Conservation (phyloP, 2,329 filamentous ascomycete species). For the Cylindrodendrum hubeiense region DNA sequence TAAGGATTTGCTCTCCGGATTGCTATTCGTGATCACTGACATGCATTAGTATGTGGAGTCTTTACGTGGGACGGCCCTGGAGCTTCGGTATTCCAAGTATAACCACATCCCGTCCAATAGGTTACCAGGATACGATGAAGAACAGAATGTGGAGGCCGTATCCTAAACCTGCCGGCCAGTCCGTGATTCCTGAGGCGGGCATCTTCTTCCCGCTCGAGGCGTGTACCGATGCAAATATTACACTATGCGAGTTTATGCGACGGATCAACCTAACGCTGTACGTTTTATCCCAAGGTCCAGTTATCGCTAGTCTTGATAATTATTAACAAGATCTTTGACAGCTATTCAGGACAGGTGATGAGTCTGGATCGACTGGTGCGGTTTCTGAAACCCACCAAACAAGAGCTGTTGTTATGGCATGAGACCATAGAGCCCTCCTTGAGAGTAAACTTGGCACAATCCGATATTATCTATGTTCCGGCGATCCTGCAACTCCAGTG, state of each 20-base stretch:
- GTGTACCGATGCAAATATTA: slow-evolving; percentile 19
- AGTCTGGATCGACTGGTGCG: not conserved
- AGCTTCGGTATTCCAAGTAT: slow-evolving; percentile 33
- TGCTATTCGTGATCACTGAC: not conserved
- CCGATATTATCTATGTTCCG: slow-evolving; percentile 11
- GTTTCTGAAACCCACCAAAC: slow-evolving; percentile 10
- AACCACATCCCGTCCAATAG: slow-evolving; percentile 25
- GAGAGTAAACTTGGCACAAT: not conserved
- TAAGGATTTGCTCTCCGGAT: not conserved
- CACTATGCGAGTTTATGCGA: slow-evolving; percentile 32
- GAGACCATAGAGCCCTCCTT: not conserved
- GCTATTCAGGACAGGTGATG: slow-evolving; percentile 12
- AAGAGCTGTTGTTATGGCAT: slow-evolving; percentile 14
- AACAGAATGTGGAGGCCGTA: slow-evolving; percentile 19
- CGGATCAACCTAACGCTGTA: slow-evolving; percentile 34
- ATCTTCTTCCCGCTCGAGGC: not conserved
- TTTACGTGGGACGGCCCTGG: slow-evolving; percentile 34
- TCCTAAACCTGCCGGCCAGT: not conserved
- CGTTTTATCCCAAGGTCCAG: slow-evolving; percentile 7
- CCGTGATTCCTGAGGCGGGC: not conserved
- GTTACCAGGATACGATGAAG: not conserved
- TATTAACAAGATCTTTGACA: not conserved
- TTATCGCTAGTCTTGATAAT: not conserved
- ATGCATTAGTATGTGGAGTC: slow-evolving; percentile 29
- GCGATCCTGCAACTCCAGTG: slow-evolving; percentile 37